phyloP scores from a whole-genome alignment of 176 grass and related monocot species.

The Eleusine coracana region DNA sequence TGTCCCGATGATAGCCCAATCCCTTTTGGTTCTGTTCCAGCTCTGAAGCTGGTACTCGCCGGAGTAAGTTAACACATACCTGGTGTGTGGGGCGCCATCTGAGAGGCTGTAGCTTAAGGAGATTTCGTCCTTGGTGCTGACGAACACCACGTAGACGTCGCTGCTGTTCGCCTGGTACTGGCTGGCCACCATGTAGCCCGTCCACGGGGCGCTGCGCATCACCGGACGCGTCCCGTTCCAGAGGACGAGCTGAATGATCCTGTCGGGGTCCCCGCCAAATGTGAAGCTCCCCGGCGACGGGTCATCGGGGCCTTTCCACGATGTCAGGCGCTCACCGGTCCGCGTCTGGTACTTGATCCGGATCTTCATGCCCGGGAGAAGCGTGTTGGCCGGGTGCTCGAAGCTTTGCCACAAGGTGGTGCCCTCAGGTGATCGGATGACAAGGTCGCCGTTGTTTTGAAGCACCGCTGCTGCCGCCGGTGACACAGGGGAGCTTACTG shows the following conservation, averaged over 20 bases:
- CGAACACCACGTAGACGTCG: background rate
- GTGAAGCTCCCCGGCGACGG: slow-evolving; percentile 27
- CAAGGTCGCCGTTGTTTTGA: too few relatives aligned
- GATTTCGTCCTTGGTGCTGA: background rate
- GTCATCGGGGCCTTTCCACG: background rate
- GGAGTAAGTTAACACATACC: slow-evolving; percentile 4
- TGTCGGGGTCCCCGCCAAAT: slow-evolving; percentile 15
- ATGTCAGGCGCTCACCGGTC: too few relatives aligned
- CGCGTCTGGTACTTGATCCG: too few relatives aligned
- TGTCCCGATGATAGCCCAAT: background rate
- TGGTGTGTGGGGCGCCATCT: slow-evolving; percentile 8
- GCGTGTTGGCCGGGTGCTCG: too few relatives aligned
- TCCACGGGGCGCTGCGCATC: slow-evolving; percentile 45
- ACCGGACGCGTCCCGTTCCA: slow-evolving; percentile 6
- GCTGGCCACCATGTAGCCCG: background rate
- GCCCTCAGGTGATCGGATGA: too few relatives aligned
- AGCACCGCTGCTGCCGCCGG: too few relatives aligned
- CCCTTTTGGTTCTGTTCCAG: background rate
- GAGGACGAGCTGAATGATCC: background rate
- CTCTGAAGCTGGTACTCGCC: slow-evolving; percentile 17
- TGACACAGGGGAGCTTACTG: too few relatives aligned
- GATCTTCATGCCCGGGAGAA: too few relatives aligned
- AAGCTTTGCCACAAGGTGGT: too few relatives aligned
- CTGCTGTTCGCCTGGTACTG: background rate
- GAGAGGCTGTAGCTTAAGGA: background rate